Percentiles rank a stretch among this genome's conserved stretches.
phyloP scores from a whole-genome alignment of 495 filamentous ascomycete genomes.

The Aspergillus olivimuriae region DNA sequence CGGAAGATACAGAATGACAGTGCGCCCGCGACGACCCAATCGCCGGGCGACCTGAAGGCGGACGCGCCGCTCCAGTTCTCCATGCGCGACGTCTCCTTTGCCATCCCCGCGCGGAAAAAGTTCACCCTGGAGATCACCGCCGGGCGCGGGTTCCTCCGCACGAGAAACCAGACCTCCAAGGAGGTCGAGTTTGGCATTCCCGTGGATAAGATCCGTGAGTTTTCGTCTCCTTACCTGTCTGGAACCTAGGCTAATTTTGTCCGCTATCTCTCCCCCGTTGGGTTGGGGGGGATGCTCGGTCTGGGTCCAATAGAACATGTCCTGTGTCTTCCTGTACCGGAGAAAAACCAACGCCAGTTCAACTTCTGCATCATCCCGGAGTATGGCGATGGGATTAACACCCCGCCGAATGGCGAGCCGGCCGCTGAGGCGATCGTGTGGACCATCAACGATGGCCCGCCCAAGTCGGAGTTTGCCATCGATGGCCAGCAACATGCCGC shows the following conservation, averaged over 20 bases:
- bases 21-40: conserved; percentile 31
- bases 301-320: conserved; percentile 52
- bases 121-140: conserved; percentile 65
- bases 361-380: conserved; percentile 83
- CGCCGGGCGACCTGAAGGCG: conserved; percentile 38
- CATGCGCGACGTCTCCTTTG: conserved; percentile 66
- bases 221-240: conserved; percentile 1
- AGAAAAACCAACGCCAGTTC: conserved; percentile 80
- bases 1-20: conserved; percentile 49
- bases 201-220: conserved; percentile 70
- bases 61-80: conserved; percentile 39
- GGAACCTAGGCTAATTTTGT: background rate
- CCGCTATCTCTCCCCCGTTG: background rate
- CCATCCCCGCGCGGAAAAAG: conserved; percentile 89
- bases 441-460: conserved; percentile 66
- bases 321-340: conserved; percentile 80
- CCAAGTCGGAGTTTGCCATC: conserved; percentile 49
- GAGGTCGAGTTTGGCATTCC: conserved; percentile 62
- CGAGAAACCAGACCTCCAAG: conserved; percentile 56
- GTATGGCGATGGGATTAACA: conserved; percentile 49
- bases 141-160: conserved; percentile 57
- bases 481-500: conserved; percentile 31
- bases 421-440: conserved; percentile 72
- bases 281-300: conserved; percentile 6
- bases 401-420: conserved; percentile 26